Base-by-base conservation (phyloP, 345 rosid genomes). In the Fremontodendron californicum region DNA sequence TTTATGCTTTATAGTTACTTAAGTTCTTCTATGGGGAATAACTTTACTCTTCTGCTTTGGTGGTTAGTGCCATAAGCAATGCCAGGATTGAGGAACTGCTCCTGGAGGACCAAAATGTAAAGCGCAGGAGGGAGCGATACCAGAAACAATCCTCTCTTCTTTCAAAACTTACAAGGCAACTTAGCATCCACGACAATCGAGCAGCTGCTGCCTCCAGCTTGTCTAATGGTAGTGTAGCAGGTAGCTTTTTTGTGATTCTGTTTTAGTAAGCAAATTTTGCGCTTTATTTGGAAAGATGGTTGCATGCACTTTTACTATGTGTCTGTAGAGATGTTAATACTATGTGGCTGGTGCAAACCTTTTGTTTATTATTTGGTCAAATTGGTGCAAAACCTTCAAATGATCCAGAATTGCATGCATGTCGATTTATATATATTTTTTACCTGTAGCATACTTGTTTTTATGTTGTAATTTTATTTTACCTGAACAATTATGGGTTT, bases 101-200 rank as follows among this genome's bases (percentile, higher is more conserved):
- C 64, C 89, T 86, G 84, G 99, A 96, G 85, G 99, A 94, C 78
- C 93, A 88, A 75, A 96, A 94, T 65, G 97, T 85, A 35, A 94
- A 87, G 84, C 84, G 87, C n/a, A 86, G 78, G 84, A 85, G 99
- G 83, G 98, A 94, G 76, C 91, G 91, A 9, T 85, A 78, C 84
- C 90, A 89, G 89, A 94, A 91, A 79, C 99, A 94, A 78, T 94
- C 98, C 2, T 85, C 93, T 73, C 88, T 92, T 81, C 91, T 96
- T 72, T 90, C 92, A 11, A 90, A 89, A 81, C 94, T 96, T 71
- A 87, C 90, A 0, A 88, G 97, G 82, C 90, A 86, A 84, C 97
- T 96, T 29, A 82, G 98, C 81, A 74, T 96, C 78, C 99, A 94
- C 39, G 99, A 96, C 73, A 96, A 91, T 79, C 88, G 91, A 85